These are phyloP conservation scores for Eragrostis tef DNA, from an alignment of 202 grass and related monocot species.

Conservation along the genomic window DNA sequence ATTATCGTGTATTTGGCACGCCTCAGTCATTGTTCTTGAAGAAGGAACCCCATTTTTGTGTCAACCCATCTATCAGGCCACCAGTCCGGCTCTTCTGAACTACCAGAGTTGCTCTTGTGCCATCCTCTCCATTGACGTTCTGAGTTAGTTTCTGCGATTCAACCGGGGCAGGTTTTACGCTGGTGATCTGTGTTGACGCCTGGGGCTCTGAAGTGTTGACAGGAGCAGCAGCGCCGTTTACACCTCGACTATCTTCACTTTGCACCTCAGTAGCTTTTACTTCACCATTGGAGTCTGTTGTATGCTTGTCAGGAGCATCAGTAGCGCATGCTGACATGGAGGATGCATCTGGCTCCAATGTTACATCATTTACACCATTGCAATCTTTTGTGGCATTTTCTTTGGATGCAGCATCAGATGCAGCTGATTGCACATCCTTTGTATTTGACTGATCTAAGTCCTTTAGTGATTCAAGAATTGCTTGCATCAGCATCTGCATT, in stretches of 20 bases:
- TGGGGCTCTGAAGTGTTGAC: slow-evolving; percentile 21
- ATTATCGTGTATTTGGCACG: slow-evolving; percentile 3
- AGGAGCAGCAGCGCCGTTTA: slow-evolving; percentile 22
- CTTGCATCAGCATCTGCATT: slow-evolving; percentile 92
- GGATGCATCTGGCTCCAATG: slow-evolving; percentile 40
- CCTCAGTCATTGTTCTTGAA: slow-evolving; percentile 80
- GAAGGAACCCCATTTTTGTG: slow-evolving; percentile 76
- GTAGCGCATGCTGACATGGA: not conserved
- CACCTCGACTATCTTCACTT: slow-evolving; percentile 15
- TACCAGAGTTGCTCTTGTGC: slow-evolving; percentile 87
- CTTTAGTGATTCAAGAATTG: slow-evolving; percentile 87
- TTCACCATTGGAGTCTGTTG: slow-evolving; percentile 35
- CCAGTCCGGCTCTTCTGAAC: slow-evolving; percentile 71
- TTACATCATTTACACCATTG: slow-evolving; percentile 26
- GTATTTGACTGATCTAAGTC: slow-evolving; percentile 63
- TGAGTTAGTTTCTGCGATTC: slow-evolving; percentile 41
- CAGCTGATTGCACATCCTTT: slow-evolving; percentile 47
- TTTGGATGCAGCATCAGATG: slow-evolving; percentile 47
- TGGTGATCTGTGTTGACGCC: slow-evolving; percentile 29
- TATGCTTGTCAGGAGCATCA: slow-evolving; percentile 32
- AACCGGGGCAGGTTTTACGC: slow-evolving; percentile 13
- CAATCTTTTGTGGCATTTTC: slow-evolving; percentile 41
- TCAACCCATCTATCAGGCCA: slow-evolving; percentile 78
- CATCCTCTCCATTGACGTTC: slow-evolving; percentile 48
- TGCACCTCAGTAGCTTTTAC: slow-evolving; percentile 36